Base-by-base conservation (phyloP, 2,329 filamentous ascomycete genomes). In the Hypoxylon sp. region DNA sequence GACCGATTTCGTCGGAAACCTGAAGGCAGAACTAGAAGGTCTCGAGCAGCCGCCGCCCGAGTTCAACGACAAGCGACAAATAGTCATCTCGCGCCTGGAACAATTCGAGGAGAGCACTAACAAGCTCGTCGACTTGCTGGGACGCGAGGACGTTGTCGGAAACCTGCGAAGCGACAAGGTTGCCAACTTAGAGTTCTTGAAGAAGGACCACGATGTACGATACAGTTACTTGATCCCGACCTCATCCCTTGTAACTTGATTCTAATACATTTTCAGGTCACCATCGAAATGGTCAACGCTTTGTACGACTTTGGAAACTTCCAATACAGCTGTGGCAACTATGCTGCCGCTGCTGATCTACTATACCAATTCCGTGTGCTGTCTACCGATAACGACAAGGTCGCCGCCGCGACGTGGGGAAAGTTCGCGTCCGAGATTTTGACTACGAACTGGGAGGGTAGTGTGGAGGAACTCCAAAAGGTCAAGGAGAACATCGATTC, bases 281-380 rank as follows among this genome's bases (percentile, higher is more conserved):
- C 94, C 37, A 85, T 90, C 73, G 93, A 97, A 67, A 97, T 97
- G 92, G 93, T 99, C 72, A 91, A 98, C 80, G 91, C 91, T 70
- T 90, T 99, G 58, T 97, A 94, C 82, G 93, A 97, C 75, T 97
- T 93, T 75, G 95, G 95, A 73, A 92, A 95, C 79, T 97, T 97
- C 82, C 93, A 97, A 83, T 99, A 98, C 84, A 94, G 92, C 83
- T 97, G 94, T 78, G 95, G 95, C 70, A 93, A 94, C 81, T 99
- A 99, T 80, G 89, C 84, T 56, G 91, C 91, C 72, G 94, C 95
- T 30, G 91, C 93, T 68, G 95, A 98, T 77, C 86, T 97, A 71
- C 89, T 99, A 55, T 98, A 97, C 83, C 93, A 97, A 78, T 99
- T 98, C 89, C 92, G 95, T 76, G 93, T 99, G 70, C 87, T 99